Conservation (phyloP, 2,329 filamentous ascomycete species). For the Ascomycota sp. region DNA sequence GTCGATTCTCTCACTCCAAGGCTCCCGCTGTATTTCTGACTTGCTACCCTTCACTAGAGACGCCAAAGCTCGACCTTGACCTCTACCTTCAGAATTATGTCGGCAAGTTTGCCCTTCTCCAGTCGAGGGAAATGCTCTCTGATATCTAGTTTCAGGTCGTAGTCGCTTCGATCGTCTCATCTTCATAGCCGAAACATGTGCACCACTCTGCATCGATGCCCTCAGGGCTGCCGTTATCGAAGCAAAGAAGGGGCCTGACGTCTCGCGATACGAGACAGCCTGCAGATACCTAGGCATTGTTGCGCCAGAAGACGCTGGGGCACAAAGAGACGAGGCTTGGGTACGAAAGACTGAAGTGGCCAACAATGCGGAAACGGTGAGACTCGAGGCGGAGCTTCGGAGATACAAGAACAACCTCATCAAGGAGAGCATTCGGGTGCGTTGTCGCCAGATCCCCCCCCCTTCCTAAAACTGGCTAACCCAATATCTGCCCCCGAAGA, state of each 20-base stretch:
- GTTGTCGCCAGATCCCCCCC: not conserved
- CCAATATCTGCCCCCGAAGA: constrained; percentile 26
- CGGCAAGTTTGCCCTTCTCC: constrained; percentile 26
- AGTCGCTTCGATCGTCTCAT: constrained; percentile 63
- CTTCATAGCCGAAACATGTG: constrained; percentile 59
- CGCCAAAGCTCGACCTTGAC: constrained; percentile 77
- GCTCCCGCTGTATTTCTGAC: not conserved
- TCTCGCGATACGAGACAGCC: constrained; percentile 45
- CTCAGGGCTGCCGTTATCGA: constrained; percentile 55
- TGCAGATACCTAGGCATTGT: constrained; percentile 40
- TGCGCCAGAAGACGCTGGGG: constrained; percentile 45
- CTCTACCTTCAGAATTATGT: constrained; percentile 76
- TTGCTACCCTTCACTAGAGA: constrained; percentile 23
- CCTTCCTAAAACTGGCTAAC: constrained; percentile 1
- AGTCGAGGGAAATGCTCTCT: not conserved
- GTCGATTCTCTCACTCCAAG: not conserved
- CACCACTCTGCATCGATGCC: constrained; percentile 55
- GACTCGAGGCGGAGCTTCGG: constrained; percentile 68
- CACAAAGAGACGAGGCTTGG: constrained; percentile 49
- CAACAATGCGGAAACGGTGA: constrained; percentile 46
- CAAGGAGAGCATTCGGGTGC: constrained; percentile 82
- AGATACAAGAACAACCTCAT: constrained; percentile 93
- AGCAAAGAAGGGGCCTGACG: constrained; percentile 54
- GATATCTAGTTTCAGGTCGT: constrained; percentile 31
- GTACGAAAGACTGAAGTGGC: constrained; percentile 40